Evolutionary conservation across 164 flowering plant species (phyloP).

Genomic region (Nelumbo lutea): DNA sequence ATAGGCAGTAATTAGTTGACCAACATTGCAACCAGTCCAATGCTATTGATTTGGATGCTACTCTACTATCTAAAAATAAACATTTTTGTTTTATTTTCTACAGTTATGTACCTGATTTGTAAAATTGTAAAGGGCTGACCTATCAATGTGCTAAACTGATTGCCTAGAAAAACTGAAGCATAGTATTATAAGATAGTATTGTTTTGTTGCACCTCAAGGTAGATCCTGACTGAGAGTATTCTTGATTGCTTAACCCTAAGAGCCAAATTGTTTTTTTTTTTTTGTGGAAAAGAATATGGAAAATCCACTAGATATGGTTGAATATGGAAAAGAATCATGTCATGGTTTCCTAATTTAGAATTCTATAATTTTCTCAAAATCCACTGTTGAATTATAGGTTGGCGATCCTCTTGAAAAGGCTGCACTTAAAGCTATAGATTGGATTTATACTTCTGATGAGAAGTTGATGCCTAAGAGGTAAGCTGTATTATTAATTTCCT

Average conservation of each 20-base stretch:
- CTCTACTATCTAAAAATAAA: not conserved
- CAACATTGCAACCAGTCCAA: not conserved
- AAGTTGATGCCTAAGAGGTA: conserved; percentile 95
- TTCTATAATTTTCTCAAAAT: not conserved
- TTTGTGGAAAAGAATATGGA: too few species aligned
- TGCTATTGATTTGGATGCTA: not conserved
- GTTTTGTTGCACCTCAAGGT: too few species aligned
- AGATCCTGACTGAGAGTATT: too few species aligned
- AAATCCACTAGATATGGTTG: too few species aligned
- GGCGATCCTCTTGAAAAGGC: conserved; percentile 99
- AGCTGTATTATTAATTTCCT: conserved; percentile 11
- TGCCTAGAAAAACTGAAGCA: too few species aligned
- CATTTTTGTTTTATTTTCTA: not conserved
- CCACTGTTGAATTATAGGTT: conserved; percentile 46
- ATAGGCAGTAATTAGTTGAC: not conserved
- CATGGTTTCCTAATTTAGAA: not conserved
- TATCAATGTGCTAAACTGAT: too few species aligned
- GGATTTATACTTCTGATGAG: conserved; percentile 94
- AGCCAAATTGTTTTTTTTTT: too few species aligned
- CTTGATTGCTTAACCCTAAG: too few species aligned
- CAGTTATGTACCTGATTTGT: too few species aligned
- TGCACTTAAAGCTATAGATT: conserved; percentile 95
- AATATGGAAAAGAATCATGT: too few species aligned
- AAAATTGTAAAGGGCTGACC: too few species aligned
- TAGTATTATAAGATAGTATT: too few species aligned